Evolutionary conservation across 2,329 filamentous ascomycete species (phyloP), one percentile per base, ranked within the genome.

Genomic region (Penicillium sp.): DNA sequence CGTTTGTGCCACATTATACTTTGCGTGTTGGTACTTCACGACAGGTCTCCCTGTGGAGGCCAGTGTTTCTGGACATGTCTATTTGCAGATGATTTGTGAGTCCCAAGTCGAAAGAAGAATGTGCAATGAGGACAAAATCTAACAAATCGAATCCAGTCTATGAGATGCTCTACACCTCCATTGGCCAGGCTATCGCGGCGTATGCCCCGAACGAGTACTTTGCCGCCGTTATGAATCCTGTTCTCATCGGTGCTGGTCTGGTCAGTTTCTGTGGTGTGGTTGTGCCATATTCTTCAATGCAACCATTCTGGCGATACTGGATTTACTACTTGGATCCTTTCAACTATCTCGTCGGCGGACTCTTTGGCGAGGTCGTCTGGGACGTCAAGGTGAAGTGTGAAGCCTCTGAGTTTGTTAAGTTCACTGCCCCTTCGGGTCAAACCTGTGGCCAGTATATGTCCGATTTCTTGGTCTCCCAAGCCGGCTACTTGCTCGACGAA

Each of bases 121-220:
- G 11, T 5, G n/a, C 1, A 38, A 39, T 18, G 16, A 18, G n/a
- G 34, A 36, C 16, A 8, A 1, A 11, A 7, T 16, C 43, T 31
- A 44, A 46, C 45, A 57, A 43, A 27, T 5, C 24, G 4, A 27
- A 43, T 6, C 8, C 39, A 76, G 71, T 78, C 50, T 79, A 77
- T 43, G 70, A 73, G 44, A 67, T 77, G 18, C 52, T 79, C 0
- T 78, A 78, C 49, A 78, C 75, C 0, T 76, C 72, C 0, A 70
- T 77, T 49, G 76, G 76, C 1, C 75, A 78, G 54, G 70, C 68
- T 2, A 75, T 86, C n/a, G 83, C 83, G 0, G 83, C 85, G 1
- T 86, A 86, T 56, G 81, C 83, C 0, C 84, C 84, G 0, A 86
- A 84, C 57, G 83, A 79, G 32, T 79, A 84, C 10, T 85, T 86